phyloP scores from a whole-genome alignment of 257 asterid species.

The Solanum medicagineum region DNA sequence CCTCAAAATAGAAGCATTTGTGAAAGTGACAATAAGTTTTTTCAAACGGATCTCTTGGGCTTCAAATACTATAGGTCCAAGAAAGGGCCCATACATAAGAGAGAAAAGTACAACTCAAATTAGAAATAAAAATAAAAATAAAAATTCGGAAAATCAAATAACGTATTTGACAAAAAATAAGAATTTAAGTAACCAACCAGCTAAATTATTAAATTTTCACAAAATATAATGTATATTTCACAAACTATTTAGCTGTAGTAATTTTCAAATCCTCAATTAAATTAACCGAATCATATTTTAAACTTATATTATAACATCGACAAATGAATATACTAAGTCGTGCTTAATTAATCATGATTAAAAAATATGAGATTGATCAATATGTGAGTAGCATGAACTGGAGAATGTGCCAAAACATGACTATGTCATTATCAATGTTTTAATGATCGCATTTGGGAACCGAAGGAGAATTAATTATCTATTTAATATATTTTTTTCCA shows the following conservation, averaged over 20 bases:
- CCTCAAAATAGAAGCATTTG: too few relatives aligned
- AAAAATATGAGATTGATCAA: not conserved
- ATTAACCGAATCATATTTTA: not conserved
- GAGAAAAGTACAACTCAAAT: too few relatives aligned
- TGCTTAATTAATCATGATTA: not conserved
- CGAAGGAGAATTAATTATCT: not conserved
- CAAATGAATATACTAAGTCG: not conserved
- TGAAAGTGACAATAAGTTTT: not conserved
- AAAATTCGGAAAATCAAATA: too few relatives aligned
- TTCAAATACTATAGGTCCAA: not conserved
- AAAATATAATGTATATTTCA: not conserved
- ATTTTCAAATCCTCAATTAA: not conserved
- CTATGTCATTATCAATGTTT: not conserved
- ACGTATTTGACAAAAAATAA: too few relatives aligned
- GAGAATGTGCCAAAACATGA: not conserved
- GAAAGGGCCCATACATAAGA: not conserved
- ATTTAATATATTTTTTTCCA: not conserved
- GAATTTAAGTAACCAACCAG: too few relatives aligned
- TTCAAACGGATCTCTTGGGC: not conserved
- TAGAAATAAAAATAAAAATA: too few relatives aligned
- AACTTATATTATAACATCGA: not conserved
- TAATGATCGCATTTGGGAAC: not conserved
- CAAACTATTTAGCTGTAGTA: not conserved
- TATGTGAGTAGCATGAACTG: not conserved
- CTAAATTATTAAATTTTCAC: too few relatives aligned